These are phyloP conservation scores for Amesomyces nigricolor DNA, from an alignment of 2,329 filamentous ascomycete species.

Conservation along the genomic window DNA sequence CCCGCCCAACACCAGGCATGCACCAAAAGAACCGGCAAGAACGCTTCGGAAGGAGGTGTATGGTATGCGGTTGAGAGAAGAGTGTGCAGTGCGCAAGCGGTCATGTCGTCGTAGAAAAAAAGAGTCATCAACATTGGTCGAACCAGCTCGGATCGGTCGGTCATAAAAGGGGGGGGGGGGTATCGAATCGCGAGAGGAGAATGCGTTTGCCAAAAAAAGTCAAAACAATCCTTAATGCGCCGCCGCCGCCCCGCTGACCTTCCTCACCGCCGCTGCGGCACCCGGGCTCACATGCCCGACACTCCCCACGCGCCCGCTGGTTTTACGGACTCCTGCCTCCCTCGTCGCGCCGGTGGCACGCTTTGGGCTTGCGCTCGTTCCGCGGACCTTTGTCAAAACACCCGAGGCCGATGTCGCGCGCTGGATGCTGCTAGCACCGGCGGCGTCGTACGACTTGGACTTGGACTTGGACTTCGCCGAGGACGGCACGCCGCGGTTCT, in stretches of 20 bases:
- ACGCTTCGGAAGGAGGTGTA: too few relatives aligned
- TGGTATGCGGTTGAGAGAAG: neutral
- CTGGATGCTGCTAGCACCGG: slow-evolving; percentile 24
- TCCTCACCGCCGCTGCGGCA: slow-evolving; percentile 43
- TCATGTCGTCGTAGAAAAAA: slow-evolving; percentile 14
- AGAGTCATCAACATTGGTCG: slow-evolving; percentile 10
- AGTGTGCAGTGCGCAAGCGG: neutral
- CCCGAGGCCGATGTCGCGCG: slow-evolving; percentile 49
- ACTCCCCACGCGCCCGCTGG: slow-evolving; percentile 59
- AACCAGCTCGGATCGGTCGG: too few relatives aligned
- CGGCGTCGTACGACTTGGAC: slow-evolving; percentile 50
- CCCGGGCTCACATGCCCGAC: slow-evolving; percentile 38
- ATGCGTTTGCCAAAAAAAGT: neutral
- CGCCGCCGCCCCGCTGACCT: slow-evolving; percentile 36
- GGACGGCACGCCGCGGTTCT: slow-evolving; percentile 56
- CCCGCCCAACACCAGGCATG: slow-evolving; percentile 11
- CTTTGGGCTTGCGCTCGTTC: slow-evolving; percentile 26
- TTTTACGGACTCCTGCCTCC: slow-evolving; percentile 53
- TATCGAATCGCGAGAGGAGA: neutral
- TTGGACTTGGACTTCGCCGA: slow-evolving; percentile 43
- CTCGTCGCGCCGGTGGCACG: slow-evolving; percentile 43
- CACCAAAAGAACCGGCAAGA: neutral
- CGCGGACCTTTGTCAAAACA: slow-evolving; percentile 59
- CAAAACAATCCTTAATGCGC: neutral
- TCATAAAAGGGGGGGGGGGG: too few relatives aligned